Evolutionary conservation across 495 filamentous ascomycete species (phyloP).

Genomic region (Podospora sp.): DNA sequence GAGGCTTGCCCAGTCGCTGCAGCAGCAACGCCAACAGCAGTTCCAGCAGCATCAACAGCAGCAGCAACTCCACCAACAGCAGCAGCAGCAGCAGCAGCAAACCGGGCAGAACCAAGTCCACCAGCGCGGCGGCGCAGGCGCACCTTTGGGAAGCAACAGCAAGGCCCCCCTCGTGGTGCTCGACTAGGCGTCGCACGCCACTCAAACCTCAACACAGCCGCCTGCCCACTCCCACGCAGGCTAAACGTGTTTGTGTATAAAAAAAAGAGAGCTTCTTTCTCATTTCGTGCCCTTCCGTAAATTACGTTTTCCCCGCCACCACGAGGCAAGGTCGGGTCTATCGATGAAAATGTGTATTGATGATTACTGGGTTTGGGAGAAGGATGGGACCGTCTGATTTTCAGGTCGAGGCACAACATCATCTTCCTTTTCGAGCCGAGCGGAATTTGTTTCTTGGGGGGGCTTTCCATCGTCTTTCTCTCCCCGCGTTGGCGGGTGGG

Average conservation of each 20-base stretch:
- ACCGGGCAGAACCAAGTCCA: constrained; percentile 20
- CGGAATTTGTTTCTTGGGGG: too few relatives aligned
- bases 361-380: too few relatives aligned
- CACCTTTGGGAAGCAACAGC: constrained; percentile 1
- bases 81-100: constrained; percentile 6
- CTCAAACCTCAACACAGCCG: neutral
- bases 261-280: neutral
- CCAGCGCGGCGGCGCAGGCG: constrained; percentile 6
- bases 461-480: too few relatives aligned
- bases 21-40: constrained; percentile 20
- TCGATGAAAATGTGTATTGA: too few relatives aligned
- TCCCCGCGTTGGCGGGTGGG: too few relatives aligned
- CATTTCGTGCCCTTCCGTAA: neutral
- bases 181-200: constrained; percentile 5
- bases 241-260: neutral
- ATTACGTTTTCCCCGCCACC: too few relatives aligned
- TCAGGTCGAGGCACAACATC: too few relatives aligned
- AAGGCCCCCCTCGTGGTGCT: constrained; percentile 3
- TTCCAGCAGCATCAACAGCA: constrained; percentile 15
- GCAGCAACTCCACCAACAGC: constrained; percentile 24
- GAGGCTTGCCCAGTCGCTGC: neutral
- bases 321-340: too few relatives aligned
- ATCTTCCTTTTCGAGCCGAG: too few relatives aligned
- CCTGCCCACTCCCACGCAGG: too few relatives aligned
- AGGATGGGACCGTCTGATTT: too few relatives aligned